Base-by-base conservation (phyloP, 2,329 filamentous ascomycete species). In the Penicillium occitanis region DNA sequence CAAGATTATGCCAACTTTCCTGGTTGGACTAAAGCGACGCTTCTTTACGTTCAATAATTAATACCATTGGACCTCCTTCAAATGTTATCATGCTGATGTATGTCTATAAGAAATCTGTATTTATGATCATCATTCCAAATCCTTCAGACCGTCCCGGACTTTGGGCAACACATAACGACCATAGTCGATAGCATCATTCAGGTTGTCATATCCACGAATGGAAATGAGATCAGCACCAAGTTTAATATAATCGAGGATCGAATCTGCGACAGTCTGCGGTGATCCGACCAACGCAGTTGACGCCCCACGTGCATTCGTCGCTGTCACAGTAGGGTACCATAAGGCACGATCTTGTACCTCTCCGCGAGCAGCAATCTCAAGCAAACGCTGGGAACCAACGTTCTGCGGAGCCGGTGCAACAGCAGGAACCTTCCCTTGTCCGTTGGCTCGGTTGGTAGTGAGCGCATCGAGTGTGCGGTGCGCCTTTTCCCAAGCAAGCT, bases 261-360 rank as follows among this genome's bases (percentile, higher is more conserved):
- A 85, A 44, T 86, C 84, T 1, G 79, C 75, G 14, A 87, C 75
- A 0, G 84, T 87, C 72, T 85, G 76, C 28, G 77, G 77, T 2
- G 83, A 85, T 3, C 86, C 86, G 0, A 87, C 86, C 42, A 88
- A 75, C 0, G 86, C 86, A 0, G 86, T 88, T 0, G 85, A 86
- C 0, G 86, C 86, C 0, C 86, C 86, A 1, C 84, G 79, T 0
- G 86, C 86, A 71, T 85, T 85, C 0, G 86, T 88, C 1, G 86
- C 86, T 1, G 85, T 87, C 4, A 88, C 86, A 0, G 86, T 88
- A 0, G 86, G 85, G 73, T 87, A 88, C 86, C 86, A 88, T n/a
- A 88, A 75, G 0, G 84, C 85, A 19, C 85, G 83, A 71, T 88
- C 86, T 69, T 88, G 86, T 1, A 88, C 83, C 70, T 87, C 85